These are phyloP conservation scores for Cinnamomum micranthum DNA, from an alignment of 164 flowering plant genomes.

Conservation along the genomic window DNA sequence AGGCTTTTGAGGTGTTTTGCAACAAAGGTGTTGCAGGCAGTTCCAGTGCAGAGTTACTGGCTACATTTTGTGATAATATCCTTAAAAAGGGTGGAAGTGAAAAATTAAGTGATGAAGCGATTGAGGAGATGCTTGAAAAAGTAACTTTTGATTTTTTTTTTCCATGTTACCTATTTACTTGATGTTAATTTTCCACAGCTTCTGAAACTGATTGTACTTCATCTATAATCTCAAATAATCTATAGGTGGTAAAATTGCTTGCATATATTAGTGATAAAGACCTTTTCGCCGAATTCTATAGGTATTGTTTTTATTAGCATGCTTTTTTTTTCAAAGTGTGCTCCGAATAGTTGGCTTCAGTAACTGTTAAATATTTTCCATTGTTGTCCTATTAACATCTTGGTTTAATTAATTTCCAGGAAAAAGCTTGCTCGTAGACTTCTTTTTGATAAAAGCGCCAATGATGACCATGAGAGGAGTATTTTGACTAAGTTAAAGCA, in stretches of 20 bases:
- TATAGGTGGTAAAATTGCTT: slow-evolving; percentile 87
- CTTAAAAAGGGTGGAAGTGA: slow-evolving; percentile 97
- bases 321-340: not conserved
- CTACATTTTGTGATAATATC: slow-evolving; percentile 91
- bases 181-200: not conserved
- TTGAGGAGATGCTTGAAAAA: slow-evolving; percentile 92
- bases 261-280: slow-evolving; percentile 94
- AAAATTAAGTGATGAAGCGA: slow-evolving; percentile 89
- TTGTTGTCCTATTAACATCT: not conserved
- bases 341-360: not conserved
- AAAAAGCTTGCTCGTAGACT: slow-evolving; percentile 89
- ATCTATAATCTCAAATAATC: slow-evolving; percentile 4
- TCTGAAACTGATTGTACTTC: not conserved
- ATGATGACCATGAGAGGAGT: slow-evolving; percentile 92
- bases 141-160: slow-evolving; percentile 22
- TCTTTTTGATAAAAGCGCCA: slow-evolving; percentile 86
- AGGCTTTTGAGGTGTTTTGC: slow-evolving; percentile 93
- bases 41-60: slow-evolving; percentile 85
- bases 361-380: not conserved
- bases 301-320: slow-evolving; percentile 35
- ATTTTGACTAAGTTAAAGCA: slow-evolving; percentile 81
- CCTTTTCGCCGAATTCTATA: slow-evolving; percentile 87
- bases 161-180: not conserved
- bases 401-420: slow-evolving; percentile 29
- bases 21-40: slow-evolving; percentile 90